Evolutionary conservation across 129 eudicot genomes (phyloP).

Genomic region (Pseudognaphalium luteoalbum): DNA sequence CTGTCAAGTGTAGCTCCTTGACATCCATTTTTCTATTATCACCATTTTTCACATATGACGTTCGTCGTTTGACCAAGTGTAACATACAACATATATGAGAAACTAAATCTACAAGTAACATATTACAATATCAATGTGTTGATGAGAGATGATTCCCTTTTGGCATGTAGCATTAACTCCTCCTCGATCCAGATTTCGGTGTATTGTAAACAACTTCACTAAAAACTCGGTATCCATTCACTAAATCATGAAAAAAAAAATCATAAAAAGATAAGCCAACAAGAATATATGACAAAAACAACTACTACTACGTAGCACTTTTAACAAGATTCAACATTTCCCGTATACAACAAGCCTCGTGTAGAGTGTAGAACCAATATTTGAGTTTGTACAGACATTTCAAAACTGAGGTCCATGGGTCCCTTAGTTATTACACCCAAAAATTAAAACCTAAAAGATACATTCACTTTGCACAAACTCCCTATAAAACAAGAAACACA

Average conservation of each 20-base stretch:
- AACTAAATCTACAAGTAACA: no score
- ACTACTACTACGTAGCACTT: background rate
- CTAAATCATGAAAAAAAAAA: no score
- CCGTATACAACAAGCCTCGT: slow-evolving; percentile 28
- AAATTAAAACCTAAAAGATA: slow-evolving; percentile 27
- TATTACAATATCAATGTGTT: no score
- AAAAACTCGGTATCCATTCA: background rate
- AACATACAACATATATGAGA: no score
- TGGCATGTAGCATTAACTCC: background rate
- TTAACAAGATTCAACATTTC: background rate
- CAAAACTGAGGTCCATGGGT: background rate
- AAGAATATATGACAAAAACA: background rate
- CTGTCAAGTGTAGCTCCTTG: background rate
- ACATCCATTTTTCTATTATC: background rate
- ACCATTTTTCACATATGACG: no score
- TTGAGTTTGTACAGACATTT: slow-evolving; percentile 14
- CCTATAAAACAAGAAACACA: slow-evolving; percentile 7
- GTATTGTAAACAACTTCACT: background rate
- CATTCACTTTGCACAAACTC: slow-evolving; percentile 27
- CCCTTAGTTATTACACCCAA: slow-evolving; percentile 23
- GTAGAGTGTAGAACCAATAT: background rate
- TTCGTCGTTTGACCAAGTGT: no score
- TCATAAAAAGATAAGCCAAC: background rate
- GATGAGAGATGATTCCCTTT: no score
- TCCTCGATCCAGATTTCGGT: background rate